Conservation (phyloP, 495 filamentous ascomycete species). For the Penicillium argentinense region DNA sequence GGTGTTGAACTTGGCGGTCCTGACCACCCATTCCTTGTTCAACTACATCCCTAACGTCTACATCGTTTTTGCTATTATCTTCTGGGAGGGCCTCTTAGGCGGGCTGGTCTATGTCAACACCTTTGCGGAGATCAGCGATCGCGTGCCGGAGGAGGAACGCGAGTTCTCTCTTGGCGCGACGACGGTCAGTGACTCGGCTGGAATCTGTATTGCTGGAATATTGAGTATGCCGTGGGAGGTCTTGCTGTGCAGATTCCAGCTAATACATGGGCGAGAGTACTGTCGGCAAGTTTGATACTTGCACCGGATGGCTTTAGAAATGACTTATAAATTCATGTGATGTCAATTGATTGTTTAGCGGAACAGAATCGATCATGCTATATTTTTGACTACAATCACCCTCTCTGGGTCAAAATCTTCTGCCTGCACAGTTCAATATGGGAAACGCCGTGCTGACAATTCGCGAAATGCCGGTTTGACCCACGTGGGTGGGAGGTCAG, state of each 20-base stretch:
- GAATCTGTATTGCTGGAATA: slow-evolving; percentile 88
- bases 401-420: not conserved
- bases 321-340: too few relatives aligned
- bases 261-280: slow-evolving; percentile 71
- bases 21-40: slow-evolving; percentile 73
- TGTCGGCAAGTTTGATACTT: slow-evolving; percentile 51
- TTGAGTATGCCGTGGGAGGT: slow-evolving; percentile 83
- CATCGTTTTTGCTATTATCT: slow-evolving; percentile 77
- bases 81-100: slow-evolving; percentile 93
- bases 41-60: slow-evolving; percentile 81
- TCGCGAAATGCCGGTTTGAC: slow-evolving; percentile 1
- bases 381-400: not conserved
- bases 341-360: too few relatives aligned
- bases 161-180: slow-evolving; percentile 90
- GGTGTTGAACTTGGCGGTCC: slow-evolving; percentile 68
- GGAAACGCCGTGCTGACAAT: too few relatives aligned
- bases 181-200: slow-evolving; percentile 87
- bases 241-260: slow-evolving; percentile 79
- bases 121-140: slow-evolving; percentile 87
- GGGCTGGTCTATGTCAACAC: slow-evolving; percentile 94
- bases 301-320: too few relatives aligned
- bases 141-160: slow-evolving; percentile 69
- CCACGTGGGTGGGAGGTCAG: not conserved
- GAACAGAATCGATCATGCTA: not conserved
- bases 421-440: not conserved